Evolutionary conservation across 371 early-diverging fungal genomes (phyloP).

Genomic region (Haplosporangium sp.): DNA sequence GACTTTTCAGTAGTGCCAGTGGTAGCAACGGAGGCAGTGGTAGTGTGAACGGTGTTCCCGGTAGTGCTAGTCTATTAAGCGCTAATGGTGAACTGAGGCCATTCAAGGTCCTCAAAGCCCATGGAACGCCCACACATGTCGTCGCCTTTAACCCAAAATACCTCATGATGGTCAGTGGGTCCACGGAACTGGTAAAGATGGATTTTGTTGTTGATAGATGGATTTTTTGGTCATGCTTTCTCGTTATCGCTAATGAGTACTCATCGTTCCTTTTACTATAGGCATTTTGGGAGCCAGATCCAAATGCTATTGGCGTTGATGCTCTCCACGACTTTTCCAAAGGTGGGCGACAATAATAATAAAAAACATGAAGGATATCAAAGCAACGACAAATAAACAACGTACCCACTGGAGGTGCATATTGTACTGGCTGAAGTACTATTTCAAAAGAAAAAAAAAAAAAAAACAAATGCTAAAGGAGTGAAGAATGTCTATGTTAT

Average conservation of each 20-base stretch:
- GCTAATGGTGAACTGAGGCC: conserved; percentile 52
- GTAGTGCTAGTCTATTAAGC: conserved; percentile 27
- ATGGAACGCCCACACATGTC: conserved; percentile 61
- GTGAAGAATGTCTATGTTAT: too few relatives aligned
- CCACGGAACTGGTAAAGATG: conserved; percentile 61
- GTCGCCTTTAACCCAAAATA: conserved; percentile 78
- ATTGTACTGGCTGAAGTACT: too few relatives aligned
- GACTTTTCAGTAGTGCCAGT: not conserved
- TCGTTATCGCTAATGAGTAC: not conserved
- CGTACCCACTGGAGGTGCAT: too few relatives aligned
- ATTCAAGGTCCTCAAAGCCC: conserved; percentile 57
- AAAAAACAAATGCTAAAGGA: too few relatives aligned
- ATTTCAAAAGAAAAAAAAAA: too few relatives aligned
- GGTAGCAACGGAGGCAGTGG: conserved; percentile 8
- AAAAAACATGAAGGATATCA: not conserved
- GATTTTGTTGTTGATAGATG: not conserved
- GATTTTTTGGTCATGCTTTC: not conserved
- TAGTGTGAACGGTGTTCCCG: not conserved
- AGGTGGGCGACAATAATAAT: conserved; percentile 25
- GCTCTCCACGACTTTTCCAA: conserved; percentile 47
- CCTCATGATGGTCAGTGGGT: conserved; percentile 74
- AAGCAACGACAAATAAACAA: not conserved
- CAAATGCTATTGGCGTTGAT: conserved; percentile 38
- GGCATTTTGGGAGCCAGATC: conserved; percentile 59
- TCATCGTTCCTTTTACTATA: conserved; percentile 7